Conservation (phyloP, 352 stramenopile genomes). For the Elongisporangium anandrum region DNA sequence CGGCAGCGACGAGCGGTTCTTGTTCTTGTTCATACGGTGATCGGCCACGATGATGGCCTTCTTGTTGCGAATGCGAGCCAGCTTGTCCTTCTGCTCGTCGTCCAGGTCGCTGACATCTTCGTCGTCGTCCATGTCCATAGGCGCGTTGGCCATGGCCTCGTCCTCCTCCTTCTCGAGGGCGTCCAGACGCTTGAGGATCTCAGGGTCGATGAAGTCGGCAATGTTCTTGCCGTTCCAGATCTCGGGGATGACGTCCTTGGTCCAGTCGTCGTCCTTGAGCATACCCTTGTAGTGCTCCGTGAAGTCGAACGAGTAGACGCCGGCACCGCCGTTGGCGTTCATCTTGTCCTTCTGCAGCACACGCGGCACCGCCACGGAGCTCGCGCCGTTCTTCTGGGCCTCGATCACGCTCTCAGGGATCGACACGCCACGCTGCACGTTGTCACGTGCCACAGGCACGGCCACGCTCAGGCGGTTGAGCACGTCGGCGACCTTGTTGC, state of each 20-base stretch:
- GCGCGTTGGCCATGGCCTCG: conserved; percentile 89
- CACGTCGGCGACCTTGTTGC: conserved; percentile 95
- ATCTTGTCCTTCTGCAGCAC: conserved; percentile 84
- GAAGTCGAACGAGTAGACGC: conserved; percentile 97
- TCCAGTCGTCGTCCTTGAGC: conserved; percentile 96
- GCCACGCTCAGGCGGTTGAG: conserved; percentile 97
- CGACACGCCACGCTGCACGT: conserved; percentile 82
- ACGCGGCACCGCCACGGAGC: conserved; percentile 22
- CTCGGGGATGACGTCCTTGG: conserved; percentile 96
- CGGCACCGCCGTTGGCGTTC: conserved; percentile 95
- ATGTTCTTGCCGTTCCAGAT: conserved; percentile 99
- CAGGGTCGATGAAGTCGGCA: conserved; percentile 97
- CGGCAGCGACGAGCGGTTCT: conserved; percentile 90
- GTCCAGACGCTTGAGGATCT: conserved; percentile 96
- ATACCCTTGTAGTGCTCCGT: conserved; percentile 95
- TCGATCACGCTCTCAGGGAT: conserved; percentile 93
- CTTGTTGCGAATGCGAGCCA: conserved; percentile 78
- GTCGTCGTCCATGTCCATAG: conserved; percentile 86
- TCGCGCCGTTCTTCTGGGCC: conserved; percentile 58
- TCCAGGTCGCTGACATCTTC: conserved; percentile 91
- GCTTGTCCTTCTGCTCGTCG: conserved; percentile 94
- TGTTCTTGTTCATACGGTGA: conserved; percentile 94
- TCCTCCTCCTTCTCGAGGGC: conserved; percentile 97
- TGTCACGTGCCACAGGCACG: conserved; percentile 92
- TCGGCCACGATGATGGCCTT: conserved; percentile 80